Evolutionary conservation across 1,284 basidiomycete genomes (phyloP).

Genomic region (Fomes fomentarius): DNA sequence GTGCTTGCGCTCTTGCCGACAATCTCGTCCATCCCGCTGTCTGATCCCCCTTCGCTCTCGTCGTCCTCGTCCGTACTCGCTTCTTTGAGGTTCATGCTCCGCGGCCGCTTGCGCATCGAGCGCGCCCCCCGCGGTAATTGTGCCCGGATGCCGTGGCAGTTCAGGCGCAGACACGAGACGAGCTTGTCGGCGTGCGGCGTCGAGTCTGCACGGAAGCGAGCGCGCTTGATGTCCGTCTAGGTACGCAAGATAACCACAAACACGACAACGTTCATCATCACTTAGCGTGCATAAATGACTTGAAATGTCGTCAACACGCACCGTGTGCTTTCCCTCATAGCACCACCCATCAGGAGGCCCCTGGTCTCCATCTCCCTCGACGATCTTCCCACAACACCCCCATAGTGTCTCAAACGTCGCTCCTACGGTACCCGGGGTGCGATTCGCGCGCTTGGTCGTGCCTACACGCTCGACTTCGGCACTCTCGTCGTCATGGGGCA

Average conservation of each 20-base stretch:
- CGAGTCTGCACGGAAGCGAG: slow-evolving; percentile 76
- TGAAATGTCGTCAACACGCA: slow-evolving; percentile 35
- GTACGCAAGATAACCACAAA: background rate
- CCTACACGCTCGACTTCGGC: slow-evolving; percentile 51
- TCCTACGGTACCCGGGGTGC: slow-evolving; percentile 28
- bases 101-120: slow-evolving; percentile 32
- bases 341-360: slow-evolving; percentile 85
- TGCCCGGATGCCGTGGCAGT: slow-evolving; percentile 52
- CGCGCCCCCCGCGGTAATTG: slow-evolving; percentile 32
- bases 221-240: slow-evolving; percentile 72
- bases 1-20: slow-evolving; percentile 25
- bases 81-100: slow-evolving; percentile 31
- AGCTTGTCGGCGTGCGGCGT: slow-evolving; percentile 69
- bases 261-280: background rate
- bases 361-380: slow-evolving; percentile 75
- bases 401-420: slow-evolving; percentile 57
- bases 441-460: slow-evolving; percentile 25
- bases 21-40: slow-evolving; percentile 40
- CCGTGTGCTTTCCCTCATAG: slow-evolving; percentile 79
- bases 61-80: slow-evolving; percentile 32
- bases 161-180: slow-evolving; percentile 53
- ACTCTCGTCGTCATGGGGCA: slow-evolving; percentile 59
- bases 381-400: slow-evolving; percentile 70
- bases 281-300: background rate
- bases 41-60: slow-evolving; percentile 33